Evolutionary conservation across 2,329 filamentous ascomycete genomes (phyloP).

Genomic region (Alternaria sp.): DNA sequence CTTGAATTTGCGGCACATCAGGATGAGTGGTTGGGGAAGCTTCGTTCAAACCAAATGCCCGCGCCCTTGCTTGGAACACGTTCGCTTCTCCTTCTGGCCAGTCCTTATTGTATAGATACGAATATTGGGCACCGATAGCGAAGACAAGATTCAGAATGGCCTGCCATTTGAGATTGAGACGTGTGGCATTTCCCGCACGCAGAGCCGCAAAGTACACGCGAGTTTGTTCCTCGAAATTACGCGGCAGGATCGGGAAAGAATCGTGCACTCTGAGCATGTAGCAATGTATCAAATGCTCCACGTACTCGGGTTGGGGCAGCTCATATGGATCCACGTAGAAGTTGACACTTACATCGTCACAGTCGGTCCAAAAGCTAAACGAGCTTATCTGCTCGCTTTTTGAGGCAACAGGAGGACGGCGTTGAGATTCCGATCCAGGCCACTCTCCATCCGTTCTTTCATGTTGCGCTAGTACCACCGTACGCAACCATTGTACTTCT

Average conservation of each 20-base stretch:
- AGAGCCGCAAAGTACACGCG: conserved; percentile 41
- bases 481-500: conserved; percentile 46
- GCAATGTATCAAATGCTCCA: conserved; percentile 45
- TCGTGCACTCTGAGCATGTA: conserved; percentile 54
- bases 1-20: conserved; percentile 52
- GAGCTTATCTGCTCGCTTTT: conserved; percentile 41
- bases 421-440: conserved; percentile 4
- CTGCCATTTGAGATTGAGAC: conserved; percentile 46
- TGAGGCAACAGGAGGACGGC: conserved; percentile 16
- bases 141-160: conserved; percentile 55
- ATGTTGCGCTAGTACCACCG: conserved; percentile 32
- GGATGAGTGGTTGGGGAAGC: conserved; percentile 44
- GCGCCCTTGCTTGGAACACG: conserved; percentile 53
- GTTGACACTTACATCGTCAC: conserved; percentile 35
- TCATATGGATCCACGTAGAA: conserved; percentile 43
- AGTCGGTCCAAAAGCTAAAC: conserved; percentile 49
- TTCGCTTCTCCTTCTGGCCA: conserved; percentile 47
- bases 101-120: conserved; percentile 43
- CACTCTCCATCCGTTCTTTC: conserved; percentile 29
- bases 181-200: conserved; percentile 29
- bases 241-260: conserved; percentile 51
- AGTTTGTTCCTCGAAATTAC: conserved; percentile 48
- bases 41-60: conserved; percentile 44
- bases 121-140: conserved; percentile 54
- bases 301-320: conserved; percentile 44